These are phyloP conservation scores for Candida oleophila DNA, from an alignment of 805 yeast genomes.

Conservation along the genomic window DNA sequence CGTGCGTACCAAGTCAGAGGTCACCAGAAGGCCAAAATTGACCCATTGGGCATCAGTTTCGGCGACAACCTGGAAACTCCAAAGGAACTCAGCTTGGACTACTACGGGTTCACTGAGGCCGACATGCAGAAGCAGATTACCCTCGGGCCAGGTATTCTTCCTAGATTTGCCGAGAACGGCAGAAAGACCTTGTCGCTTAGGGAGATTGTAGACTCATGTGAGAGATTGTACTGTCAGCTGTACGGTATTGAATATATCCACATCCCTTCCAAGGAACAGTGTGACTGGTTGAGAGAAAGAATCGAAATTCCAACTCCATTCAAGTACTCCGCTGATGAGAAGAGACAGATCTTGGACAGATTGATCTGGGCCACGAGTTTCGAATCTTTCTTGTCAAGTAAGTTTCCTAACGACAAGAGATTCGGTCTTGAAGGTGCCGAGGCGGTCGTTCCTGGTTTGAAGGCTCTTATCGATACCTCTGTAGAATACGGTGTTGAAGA, in stretches of 20 bases:
- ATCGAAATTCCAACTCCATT: slow-evolving; percentile 89
- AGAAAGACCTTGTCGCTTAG: slow-evolving; percentile 67
- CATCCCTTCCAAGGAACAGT: slow-evolving; percentile 90
- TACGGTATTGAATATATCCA: slow-evolving; percentile 96
- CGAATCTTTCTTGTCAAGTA: slow-evolving; percentile 88
- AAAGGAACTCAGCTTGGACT: slow-evolving; percentile 84
- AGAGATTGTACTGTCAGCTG: slow-evolving; percentile 78
- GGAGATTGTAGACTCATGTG: slow-evolving; percentile 78
- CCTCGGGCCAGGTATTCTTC: slow-evolving; percentile 96
- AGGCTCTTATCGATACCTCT: slow-evolving; percentile 89
- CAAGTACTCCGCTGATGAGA: slow-evolving; percentile 81
- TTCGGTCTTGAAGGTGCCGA: slow-evolving; percentile 99
- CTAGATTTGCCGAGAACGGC: slow-evolving; percentile 74
- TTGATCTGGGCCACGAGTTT: slow-evolving; percentile 95
- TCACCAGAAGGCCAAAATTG: slow-evolving; percentile 91
- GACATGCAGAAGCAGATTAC: slow-evolving; percentile 83
- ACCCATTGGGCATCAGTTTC: slow-evolving; percentile 89
- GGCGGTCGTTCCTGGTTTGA: slow-evolving; percentile 94
- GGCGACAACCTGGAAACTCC: slow-evolving; percentile 73
- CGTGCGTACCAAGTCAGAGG: slow-evolving; percentile 99
- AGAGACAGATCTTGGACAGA: slow-evolving; percentile 94
- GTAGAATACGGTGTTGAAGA: slow-evolving; percentile 94
- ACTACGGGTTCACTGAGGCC: slow-evolving; percentile 85
- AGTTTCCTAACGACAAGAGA: slow-evolving; percentile 98
- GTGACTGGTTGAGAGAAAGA: slow-evolving; percentile 98